Base-by-base conservation (phyloP, 495 filamentous ascomycete genomes). In the Gamarada debralockiae region DNA sequence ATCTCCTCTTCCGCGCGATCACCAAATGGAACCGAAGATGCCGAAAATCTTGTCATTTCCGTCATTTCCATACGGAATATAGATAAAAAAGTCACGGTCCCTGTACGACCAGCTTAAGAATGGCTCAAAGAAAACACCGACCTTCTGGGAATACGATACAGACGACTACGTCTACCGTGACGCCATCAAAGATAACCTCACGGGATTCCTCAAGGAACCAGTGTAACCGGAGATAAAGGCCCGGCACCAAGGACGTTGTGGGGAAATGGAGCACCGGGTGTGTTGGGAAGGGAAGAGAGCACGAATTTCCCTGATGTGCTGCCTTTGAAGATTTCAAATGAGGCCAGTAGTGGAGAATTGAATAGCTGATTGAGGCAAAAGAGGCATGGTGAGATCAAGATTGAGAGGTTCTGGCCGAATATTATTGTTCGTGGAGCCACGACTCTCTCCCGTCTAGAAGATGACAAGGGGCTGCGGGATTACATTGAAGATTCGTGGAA, bases 81-180 rank as follows among this genome's bases (percentile, higher is more conserved):
- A 3, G 39, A 44, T 25, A 52, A 34, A 23, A 44, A 23, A 14
- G 40, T 52, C 25, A 13, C 36, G 8, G 40, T 44, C 25, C 38
- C 39, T 1, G 40, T 39, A 10, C 39, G 40, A 7, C 39, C 39
- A 20, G 23, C 50, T 1, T 24, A 29, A 17, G 13, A 4, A 34
- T 52, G 50, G 39, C 50, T 52, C 1, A 17, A 34, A 1, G 14
- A 14, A 22, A 52, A 52, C 40, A 44, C 50, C 8, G 21, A 33
- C 3, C 39, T 44, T 44, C 25, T 52, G 50, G 39, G 50, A 52
- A 9, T 42, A 39, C 20, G 21, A 52, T 3, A 52, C 50, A 15
- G 50, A 52, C 20, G 39, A 23, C 40, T 52, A 52, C 24, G 27
- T 29, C 12, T 44, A 52, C 20, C 17, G 15, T 7, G 7, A 43